Evolutionary conservation across 2,329 filamentous ascomycete genomes (phyloP), one percentile per base, ranked within the genome.

Genomic region (Thermothelomyces thermophilus): DNA sequence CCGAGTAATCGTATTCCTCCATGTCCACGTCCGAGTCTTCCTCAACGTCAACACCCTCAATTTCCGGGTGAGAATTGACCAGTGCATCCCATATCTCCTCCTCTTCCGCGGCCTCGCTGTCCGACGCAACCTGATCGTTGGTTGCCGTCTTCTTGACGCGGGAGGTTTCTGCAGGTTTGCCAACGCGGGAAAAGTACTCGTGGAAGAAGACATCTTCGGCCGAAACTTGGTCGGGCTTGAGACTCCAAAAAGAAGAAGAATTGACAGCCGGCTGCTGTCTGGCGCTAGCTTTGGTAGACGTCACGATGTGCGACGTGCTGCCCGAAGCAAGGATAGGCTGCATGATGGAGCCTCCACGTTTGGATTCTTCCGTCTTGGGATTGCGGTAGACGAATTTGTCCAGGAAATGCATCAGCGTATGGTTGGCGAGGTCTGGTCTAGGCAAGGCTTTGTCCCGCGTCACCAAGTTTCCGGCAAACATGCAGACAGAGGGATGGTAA

Each of bases 301-400:
- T 76, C 66, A 73, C 78, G 55, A 73, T 76, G 61, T 75, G 79
- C 57, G 77, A 77, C 53, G 78, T 70, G 46, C 74, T 72, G 54
- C 73, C 74, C 43, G 70, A 64, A 16, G 71, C 71, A 30, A 71
- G 68, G 20, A 96, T 80, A 34, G 94, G 93, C 68, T 98, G 93
- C 93, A 98, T 98, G 67, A 98, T 95, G 22, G 90, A 96, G 24
- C 80, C 77, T 43, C 94, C 94, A 56, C 87, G 86, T 26, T 80
- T 75, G 28, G 73, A 68, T 45, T 80, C 75, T 14, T 77, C 78
- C 3, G 82, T 73, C 74, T 95, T 95, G 54, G 91, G 83, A 61
- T 93, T 95, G 59, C 88, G 85, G 76, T 97, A 98, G n/a, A 95
- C 89, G 67, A 98, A 98, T 60, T 94, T 90, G 70, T 98, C 93